Base-by-base conservation (phyloP, 75 land plant genomes). In the Pinus albicaulis region DNA sequence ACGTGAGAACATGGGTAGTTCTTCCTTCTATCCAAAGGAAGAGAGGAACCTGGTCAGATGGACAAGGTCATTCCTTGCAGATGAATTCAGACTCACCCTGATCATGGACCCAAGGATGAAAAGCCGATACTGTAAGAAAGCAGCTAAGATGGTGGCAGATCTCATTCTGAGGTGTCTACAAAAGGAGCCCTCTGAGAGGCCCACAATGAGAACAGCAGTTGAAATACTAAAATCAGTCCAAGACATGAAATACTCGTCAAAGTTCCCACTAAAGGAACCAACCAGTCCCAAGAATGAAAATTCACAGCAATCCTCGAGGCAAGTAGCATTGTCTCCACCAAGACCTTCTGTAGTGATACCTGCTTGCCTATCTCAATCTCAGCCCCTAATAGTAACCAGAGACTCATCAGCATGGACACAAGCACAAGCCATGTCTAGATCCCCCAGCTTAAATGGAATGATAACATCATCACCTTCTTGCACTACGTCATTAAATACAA, bases 31-130 rank as follows among this genome's bases (percentile, higher is more conserved):
- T 75, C 83, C 87, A 5, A 86, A 84, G 70, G 92, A 90, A 53
- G 98, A 92, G 77, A 80, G 88, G 70, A 90, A 87, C 75, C 76
- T 97, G 19, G 91, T 95, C 38, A 87, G 88, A 59, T 98, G 95
- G 95, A 87, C 91, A 57, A 81, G 77, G 31, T 91, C 95, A n/a
- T 92, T 85, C 75, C 85, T 95, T 7, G 38, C 85, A 15, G 98
- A 95, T 76, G 99, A 98, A 26, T 76, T 76, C 65, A 87, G 91
- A 56, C 82, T 97, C 23, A 83, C 86, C 23, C 82, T 92, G 8
- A 86, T 97, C 76, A 87, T 98, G 87, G 98, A 95, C 76, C 84
- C 93, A 16, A 89, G 81, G 19, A 77, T 98, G 36, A 93, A 89
- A 78, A 90, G 95, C 4, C 80, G 90, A 31, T 95, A 76, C 77